phyloP scores from a whole-genome alignment of 306 rosid genomes.

The Quercus rubra region DNA sequence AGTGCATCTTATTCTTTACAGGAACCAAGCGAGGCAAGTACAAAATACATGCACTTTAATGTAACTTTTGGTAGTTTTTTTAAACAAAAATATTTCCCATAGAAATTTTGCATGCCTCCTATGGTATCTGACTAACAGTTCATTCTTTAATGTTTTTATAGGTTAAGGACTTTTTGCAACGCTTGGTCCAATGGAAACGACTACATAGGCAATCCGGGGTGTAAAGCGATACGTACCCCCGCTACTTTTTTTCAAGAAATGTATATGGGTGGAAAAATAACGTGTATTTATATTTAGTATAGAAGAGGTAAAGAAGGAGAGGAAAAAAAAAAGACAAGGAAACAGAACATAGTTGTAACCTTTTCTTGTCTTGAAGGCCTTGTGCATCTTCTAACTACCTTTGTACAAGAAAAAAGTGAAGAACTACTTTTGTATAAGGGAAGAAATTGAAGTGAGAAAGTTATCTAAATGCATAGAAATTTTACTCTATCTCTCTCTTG shows the following conservation, averaged over 20 bases:
- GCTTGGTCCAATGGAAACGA: conserved; percentile 65
- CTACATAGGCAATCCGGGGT: conserved; percentile 35
- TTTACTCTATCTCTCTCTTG: background rate
- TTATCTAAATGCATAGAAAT: conserved; percentile 6
- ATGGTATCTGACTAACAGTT: background rate
- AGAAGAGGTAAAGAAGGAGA: background rate
- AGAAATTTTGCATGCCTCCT: background rate
- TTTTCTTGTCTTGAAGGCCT: conserved; percentile 27
- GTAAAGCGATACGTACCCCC: conserved; percentile 33
- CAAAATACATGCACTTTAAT: conserved; percentile 1
- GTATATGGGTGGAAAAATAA: conserved; percentile 31
- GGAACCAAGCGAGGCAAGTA: conserved; percentile 90
- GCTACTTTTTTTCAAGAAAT: conserved; percentile 26
- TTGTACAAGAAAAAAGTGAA: conserved; percentile 19
- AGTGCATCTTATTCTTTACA: conserved; percentile 80
- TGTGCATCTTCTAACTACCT: conserved; percentile 29
- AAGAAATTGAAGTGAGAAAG: conserved; percentile 12
- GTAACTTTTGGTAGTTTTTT: background rate
- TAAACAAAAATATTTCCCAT: background rate
- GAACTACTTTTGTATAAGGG: too few species aligned
- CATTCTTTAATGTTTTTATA: conserved; percentile 14
- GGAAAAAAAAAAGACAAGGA: background rate
- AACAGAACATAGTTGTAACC: conserved; percentile 2
- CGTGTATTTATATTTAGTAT: conserved; percentile 12
- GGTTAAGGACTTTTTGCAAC: conserved; percentile 79